Base-by-base conservation (phyloP, 2,329 filamentous ascomycete genomes). In the Cladosporium sp. region DNA sequence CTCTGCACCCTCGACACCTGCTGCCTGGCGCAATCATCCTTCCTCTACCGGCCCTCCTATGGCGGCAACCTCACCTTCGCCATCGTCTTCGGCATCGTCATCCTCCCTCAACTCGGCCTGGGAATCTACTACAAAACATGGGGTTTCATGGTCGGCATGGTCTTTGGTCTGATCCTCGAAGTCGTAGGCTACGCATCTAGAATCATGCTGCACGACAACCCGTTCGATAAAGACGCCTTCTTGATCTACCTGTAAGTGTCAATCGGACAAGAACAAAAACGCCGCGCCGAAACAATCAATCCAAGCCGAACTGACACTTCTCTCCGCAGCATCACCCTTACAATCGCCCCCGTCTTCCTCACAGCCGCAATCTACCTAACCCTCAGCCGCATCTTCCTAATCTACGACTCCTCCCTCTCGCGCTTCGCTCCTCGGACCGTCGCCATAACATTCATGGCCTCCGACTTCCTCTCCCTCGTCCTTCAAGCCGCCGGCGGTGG, bases 401-500 rank as follows among this genome's bases (percentile, higher is more conserved):
- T 70, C 64, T 75, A 73, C 35, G 73, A 72, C 47, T 60, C 66
- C 5, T 28, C 36, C 13, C 55, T 62, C 20, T 61, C 60, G 1
- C 61, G 61, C 2, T 60, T 72, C 15, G 64, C 66, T 22, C 66
- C 67, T 3, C 59, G 62, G 32, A 61, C 61, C 48, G 65, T 59
- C 76, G 83, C 82, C 13, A 77, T 78, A 66, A 77, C 83, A 48
- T 85, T 86, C 69, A 79, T 85, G 60, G 63, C 71, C 13, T 82
- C 79, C 63, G 83, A 85, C 62, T 64, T 84, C 44, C 63, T 81
- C 42, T 82, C 79, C 7, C 74, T 85, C 5, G 63, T 81, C 12
- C 71, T 85, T 6, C 83, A 85, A 67, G 81, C 79, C 8, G 75
- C 75, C 3, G 82, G 82, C n/a, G 82, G 83, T 58, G 81, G 20